Base-by-base conservation (phyloP, 208 protist species). In the Trichomonas tenax region DNA sequence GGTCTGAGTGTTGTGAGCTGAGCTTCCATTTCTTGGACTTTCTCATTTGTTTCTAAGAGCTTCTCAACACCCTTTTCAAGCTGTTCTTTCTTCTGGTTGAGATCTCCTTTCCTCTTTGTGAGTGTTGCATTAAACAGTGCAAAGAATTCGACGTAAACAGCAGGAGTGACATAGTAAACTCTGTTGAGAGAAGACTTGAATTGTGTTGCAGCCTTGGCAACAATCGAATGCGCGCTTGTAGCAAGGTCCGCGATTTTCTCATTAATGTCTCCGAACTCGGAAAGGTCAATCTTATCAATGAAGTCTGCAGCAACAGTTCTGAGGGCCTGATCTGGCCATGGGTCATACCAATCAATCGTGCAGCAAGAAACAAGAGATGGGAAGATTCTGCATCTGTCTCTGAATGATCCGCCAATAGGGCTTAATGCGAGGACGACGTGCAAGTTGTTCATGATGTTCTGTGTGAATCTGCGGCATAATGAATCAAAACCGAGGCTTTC, bases 301-400 rank as follows among this genome's bases (percentile, higher is more conserved):
- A 90, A 97, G 6, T 63, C 96, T 44, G 97, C 14, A 31, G 97
- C 97, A 14, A 98, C 97, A 10, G 97, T 98, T 96, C 97, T 97
- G 40, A 99, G 98, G 41, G 99, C 99, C 46, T 99, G 98, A 95
- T 98, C 97, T 6, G 99, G 98, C 99, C 99, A 99, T 97, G 98
- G 97, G 23, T 98, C 97, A 97, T 99, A 99, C 99, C 99, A 99
- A 97, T 99, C 99, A 96, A 99, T 99, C 11, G 99, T 99, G 34
- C 98, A 99, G 97, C 99, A 99, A 97, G 99, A 99, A 95, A 99
- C 98, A 26, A 99, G 97, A 8, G 98, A 98, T 23, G 99, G 99
- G 97, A 99, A 99, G 97, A 98, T 98, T 96, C 99, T 98, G 84
- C 99, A 97, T 38, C 99, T 98, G 46, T 98, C 98, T 82, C 99